Conservation (phyloP, 202 grass and related monocot species). For the Sporobolus alterniflorus region DNA sequence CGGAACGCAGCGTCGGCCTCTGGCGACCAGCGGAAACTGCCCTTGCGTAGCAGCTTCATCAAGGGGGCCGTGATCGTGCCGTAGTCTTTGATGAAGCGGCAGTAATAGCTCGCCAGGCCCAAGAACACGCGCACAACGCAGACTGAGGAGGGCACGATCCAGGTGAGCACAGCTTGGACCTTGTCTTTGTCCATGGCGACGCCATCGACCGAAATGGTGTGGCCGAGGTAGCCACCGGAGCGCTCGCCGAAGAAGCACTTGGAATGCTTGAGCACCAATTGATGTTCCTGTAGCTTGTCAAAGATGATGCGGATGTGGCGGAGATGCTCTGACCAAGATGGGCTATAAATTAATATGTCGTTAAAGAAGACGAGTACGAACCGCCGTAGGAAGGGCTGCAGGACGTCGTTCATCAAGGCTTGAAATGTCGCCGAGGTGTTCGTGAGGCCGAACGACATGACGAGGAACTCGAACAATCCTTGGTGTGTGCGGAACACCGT, state of each 20-base stretch:
- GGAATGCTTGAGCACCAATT: too few relatives aligned
- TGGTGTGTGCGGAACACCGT: neutral
- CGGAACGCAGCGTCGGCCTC: fast-evolving
- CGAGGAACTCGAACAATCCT: too few relatives aligned
- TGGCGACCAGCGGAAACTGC: neutral
- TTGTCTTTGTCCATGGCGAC: neutral
- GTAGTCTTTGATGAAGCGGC: neutral
- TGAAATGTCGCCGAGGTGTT: neutral
- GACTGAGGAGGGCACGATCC: too few relatives aligned
- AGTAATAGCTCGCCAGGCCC: neutral
- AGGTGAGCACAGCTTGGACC: neutral
- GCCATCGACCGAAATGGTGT: fast-evolving
- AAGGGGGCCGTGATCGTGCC: neutral
- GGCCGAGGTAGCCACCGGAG: neutral
- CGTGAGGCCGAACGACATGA: neutral
- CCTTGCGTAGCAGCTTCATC: neutral
- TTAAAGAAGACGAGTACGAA: too few relatives aligned
- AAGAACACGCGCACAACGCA: neutral
- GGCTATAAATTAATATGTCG: neutral
- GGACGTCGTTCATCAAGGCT: neutral
- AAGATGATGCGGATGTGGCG: neutral
- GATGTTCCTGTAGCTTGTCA: too few relatives aligned
- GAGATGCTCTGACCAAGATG: neutral
- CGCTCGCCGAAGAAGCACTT: too few relatives aligned
- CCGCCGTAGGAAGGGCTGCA: neutral